Evolutionary conservation across 2,329 filamentous ascomycete species (phyloP), one percentile per base, ranked within the genome.

Genomic region (Claviceps quebecensis): DNA sequence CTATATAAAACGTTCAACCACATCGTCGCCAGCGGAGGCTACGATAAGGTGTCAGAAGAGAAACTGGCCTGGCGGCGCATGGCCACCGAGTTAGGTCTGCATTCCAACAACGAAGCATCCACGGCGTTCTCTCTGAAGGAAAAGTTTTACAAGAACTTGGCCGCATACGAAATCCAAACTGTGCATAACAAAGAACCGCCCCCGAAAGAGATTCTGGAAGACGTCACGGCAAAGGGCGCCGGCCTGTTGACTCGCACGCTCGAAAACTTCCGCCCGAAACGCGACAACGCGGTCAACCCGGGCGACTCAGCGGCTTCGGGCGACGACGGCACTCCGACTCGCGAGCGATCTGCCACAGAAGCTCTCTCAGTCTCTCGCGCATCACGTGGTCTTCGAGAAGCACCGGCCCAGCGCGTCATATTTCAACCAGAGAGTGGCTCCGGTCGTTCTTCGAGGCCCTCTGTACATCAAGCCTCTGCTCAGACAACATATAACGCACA

Each of bases 111-210:
- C 62, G 81, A 87, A 56, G 77, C 87, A 6, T 87, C 87, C n/a
- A 81, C 88, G 53, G 88, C 87, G 14, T 95, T 94, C 68, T 78
- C 85, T 53, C 72, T 95, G 52, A 95, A 95, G 70, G 84, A 86
- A 52, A 82, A 86, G 56, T 95, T 93, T 70, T 94, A 94, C 72
- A 90, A 88, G 66, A 88, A 91, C 60, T 77, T 95, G 45, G 84
- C 85, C 13, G 88, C 89, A 1, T 95, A 86, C 67, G 89, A 95
- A 67, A 93, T 95, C 61, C 80, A 79, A 46, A 84, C 81, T 11
- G 70, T 89, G 43, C 85, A 90, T 68, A 78, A 82, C 50, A 82
- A 85, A 66, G 86, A 89, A 55, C 89, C 89, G 0, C 89, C 89
- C 16, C 87, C 88, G 5, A 88, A 86, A 59, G 87, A 94, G 60